These are phyloP conservation scores for Neurospora africana DNA, from an alignment of 495 filamentous ascomycete genomes.

Conservation along the genomic window DNA sequence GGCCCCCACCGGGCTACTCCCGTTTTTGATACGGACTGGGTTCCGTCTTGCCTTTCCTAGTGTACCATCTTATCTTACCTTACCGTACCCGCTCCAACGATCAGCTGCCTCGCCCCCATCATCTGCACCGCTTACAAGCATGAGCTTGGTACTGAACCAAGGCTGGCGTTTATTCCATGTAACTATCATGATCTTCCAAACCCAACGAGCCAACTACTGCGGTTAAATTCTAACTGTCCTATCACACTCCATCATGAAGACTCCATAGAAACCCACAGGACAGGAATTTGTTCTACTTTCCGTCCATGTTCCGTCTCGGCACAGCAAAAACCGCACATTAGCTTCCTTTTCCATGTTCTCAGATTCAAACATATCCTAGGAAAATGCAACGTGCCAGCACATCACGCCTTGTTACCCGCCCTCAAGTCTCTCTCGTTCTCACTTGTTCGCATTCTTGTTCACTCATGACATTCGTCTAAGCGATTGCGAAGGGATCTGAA, in stretches of 20 bases:
- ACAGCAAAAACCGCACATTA: neutral
- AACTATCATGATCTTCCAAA: neutral
- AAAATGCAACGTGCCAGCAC: neutral
- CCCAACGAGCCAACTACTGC: neutral
- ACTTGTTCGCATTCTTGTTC: neutral
- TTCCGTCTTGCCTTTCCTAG: neutral
- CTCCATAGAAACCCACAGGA: neutral
- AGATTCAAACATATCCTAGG: neutral
- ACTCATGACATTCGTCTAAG: neutral
- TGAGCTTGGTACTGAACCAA: neutral
- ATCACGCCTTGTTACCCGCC: neutral
- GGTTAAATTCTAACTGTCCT: neutral
- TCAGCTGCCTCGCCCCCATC: neutral
- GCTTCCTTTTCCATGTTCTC: neutral
- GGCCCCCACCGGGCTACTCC: neutral
- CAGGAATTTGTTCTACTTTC: neutral
- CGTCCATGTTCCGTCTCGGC: neutral
- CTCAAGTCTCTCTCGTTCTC: neutral
- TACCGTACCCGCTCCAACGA: neutral
- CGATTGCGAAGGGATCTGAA: neutral
- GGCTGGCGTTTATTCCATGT: neutral
- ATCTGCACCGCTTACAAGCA: neutral
- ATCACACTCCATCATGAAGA: neutral
- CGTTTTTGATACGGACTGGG: neutral
- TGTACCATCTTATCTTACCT: neutral